Base-by-base conservation (phyloP, 306 rosid genomes). In the Inga laurina region DNA sequence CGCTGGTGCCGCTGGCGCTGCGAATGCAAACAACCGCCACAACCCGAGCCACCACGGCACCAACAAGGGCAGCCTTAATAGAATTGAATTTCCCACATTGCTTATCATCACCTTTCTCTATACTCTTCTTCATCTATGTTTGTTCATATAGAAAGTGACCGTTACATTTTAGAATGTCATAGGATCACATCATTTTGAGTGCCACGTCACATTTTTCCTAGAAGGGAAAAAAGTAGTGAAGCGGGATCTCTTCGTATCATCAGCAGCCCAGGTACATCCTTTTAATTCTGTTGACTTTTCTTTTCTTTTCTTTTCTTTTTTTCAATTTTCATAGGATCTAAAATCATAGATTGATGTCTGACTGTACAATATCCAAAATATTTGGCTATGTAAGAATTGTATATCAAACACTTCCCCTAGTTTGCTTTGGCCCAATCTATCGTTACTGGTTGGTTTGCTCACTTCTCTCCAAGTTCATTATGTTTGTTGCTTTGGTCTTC, bases 1-100 rank as follows among this genome's bases (percentile, higher is more conserved):
- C 13, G 92, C 70, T 0, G 68, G 68, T 11, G 70, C 67, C 0
- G 67, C 90, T 3, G 91, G 91, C 21, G 85, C 90, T 34, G 43
- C 65, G 18, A 9, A 52, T 5, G 89, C 83, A 18, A 81, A 74
- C 39, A 76, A 64, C 27, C 85, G 10, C 68, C 79, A 24, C 30
- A 85, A 69, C 11, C 78, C 61, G 32, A 34, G 54, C 18, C 89
- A 71, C 76, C 87, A 6, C 24, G 83, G 84, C 22, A 67, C 83
- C 7, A 91, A 48, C 76, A 88, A 65, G 74, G 35, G 80, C 54
- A 66, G 74, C 69, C 81, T 24, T 46, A 67, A 74, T 80, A 30
- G 44, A 74, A 65, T 41, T 56, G 68, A 73, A 67, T 14, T 77
- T 77, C 44, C 78, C 48, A 75, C 74, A 43, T n/a, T 86, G 77